phyloP scores from a whole-genome alignment of 129 eudicot species.

The Helichrysum umbraculigerum region DNA sequence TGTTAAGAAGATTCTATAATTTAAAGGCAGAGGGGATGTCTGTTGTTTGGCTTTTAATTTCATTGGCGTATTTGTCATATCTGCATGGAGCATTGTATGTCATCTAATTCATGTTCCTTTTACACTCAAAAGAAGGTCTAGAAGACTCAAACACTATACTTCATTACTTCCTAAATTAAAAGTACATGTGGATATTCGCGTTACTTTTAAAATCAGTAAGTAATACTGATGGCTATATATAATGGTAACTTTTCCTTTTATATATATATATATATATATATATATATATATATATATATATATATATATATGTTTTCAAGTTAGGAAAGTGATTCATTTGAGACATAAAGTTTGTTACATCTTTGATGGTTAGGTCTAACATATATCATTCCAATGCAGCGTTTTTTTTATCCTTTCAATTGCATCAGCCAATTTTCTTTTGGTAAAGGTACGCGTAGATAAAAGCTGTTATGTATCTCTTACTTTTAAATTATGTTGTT shows the following conservation, averaged over 20 bases:
- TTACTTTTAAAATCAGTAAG: background rate
- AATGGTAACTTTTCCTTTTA: background rate
- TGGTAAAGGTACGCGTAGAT: constrained; percentile 63
- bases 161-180: background rate
- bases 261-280: too few relatives aligned
- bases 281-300: too few relatives aligned
- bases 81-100: constrained; percentile 95
- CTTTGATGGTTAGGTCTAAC: constrained; percentile 34
- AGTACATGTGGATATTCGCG: background rate
- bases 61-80: constrained; percentile 73
- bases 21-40: constrained; percentile 85
- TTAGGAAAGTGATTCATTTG: constrained; percentile 3
- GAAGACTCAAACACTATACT: too few relatives aligned
- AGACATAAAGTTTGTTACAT: constrained; percentile 7
- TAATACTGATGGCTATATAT: background rate
- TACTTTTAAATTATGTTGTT: background rate
- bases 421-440: constrained; percentile 75
- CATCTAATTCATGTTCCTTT: background rate
- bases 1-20: constrained; percentile 39
- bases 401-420: constrained; percentile 63
- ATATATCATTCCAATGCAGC: constrained; percentile 47
- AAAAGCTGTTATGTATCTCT: background rate
- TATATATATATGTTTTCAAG: too few relatives aligned
- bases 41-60: constrained; percentile 77
- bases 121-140: background rate